A percentile compares a stretch with the other conserved stretches of the same genome.
phyloP scores from a whole-genome alignment of 2,329 filamentous ascomycete genomes.

The Phaeomoniella chlamydospora region DNA sequence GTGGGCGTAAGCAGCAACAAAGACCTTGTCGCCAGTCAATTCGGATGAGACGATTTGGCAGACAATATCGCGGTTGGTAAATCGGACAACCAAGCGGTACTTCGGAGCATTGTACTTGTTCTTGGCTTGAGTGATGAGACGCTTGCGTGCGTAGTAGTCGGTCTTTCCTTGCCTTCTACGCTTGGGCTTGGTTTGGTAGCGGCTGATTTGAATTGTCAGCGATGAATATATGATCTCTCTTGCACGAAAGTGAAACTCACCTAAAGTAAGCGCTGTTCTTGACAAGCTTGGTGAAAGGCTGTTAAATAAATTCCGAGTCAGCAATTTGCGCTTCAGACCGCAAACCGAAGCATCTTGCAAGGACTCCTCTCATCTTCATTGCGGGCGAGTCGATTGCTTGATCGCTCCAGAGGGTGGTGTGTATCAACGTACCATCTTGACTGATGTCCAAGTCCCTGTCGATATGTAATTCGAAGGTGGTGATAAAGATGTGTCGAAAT shows the following conservation, averaged over 20 bases:
- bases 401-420: neutral
- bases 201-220: slow-evolving; percentile 53
- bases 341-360: slow-evolving; percentile 97
- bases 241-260: too few relatives aligned
- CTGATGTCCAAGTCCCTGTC: neutral
- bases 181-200: slow-evolving; percentile 99
- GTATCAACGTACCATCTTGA: slow-evolving; percentile 1
- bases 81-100: slow-evolving; percentile 98
- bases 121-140: slow-evolving; percentile 99
- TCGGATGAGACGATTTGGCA: slow-evolving; percentile 94
- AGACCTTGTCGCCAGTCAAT: slow-evolving; percentile 96
- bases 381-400: neutral
- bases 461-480: neutral
- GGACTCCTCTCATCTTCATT: slow-evolving; percentile 48
- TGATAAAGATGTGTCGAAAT: too few relatives aligned
- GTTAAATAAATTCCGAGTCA: slow-evolving; percentile 63
- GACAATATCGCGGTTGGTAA: slow-evolving; percentile 99
- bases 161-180: slow-evolving; percentile 93
- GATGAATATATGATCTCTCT: slow-evolving; percentile 8
- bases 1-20: slow-evolving; percentile 83
- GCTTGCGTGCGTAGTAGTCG: slow-evolving; percentile 99
- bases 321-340: slow-evolving; percentile 99
- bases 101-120: slow-evolving; percentile 99
- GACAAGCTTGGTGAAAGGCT: slow-evolving; percentile 75
- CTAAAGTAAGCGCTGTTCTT: slow-evolving; percentile 99